Percentiles rank a stretch among this genome's conserved stretches.
Conservation (phyloP, 352 stramenopile species). For the Hyaloperonospora arabidopsidis region DNA sequence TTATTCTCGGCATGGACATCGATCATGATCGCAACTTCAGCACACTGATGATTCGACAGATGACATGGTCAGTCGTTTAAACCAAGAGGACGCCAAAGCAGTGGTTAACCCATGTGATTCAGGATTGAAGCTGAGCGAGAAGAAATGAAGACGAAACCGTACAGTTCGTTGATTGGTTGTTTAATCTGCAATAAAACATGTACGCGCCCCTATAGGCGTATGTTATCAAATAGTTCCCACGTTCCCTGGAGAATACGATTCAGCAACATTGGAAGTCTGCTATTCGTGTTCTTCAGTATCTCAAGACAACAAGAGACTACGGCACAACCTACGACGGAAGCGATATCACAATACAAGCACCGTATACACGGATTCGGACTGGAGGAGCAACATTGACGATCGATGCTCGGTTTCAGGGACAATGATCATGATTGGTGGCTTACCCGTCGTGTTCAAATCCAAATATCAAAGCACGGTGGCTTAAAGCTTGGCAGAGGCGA, state of each 20-base stretch:
- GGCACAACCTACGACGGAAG: too few relatives aligned
- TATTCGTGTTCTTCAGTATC: too few relatives aligned
- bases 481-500: background rate
- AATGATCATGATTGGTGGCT: background rate
- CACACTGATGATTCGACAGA: constrained; percentile 1
- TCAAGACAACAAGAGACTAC: too few relatives aligned
- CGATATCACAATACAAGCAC: background rate
- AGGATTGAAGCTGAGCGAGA: constrained; percentile 1
- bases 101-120: constrained; percentile 5
- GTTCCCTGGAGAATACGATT: too few relatives aligned
- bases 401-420: background rate
- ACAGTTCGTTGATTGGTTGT: background rate
- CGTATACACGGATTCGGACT: background rate
- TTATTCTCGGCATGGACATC: too few relatives aligned
- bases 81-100: constrained; percentile 4
- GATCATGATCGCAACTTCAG: too few relatives aligned
- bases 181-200: too few relatives aligned
- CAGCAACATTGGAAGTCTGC: too few relatives aligned
- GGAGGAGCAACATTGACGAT: background rate
- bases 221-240: too few relatives aligned
- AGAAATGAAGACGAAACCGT: background rate
- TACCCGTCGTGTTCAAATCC: background rate
- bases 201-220: too few relatives aligned
- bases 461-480: background rate
- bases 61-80: background rate